These are phyloP conservation scores for Moesziomyces antarcticus DNA, from an alignment of 1,284 basidiomycete species.

Conservation along the genomic window DNA sequence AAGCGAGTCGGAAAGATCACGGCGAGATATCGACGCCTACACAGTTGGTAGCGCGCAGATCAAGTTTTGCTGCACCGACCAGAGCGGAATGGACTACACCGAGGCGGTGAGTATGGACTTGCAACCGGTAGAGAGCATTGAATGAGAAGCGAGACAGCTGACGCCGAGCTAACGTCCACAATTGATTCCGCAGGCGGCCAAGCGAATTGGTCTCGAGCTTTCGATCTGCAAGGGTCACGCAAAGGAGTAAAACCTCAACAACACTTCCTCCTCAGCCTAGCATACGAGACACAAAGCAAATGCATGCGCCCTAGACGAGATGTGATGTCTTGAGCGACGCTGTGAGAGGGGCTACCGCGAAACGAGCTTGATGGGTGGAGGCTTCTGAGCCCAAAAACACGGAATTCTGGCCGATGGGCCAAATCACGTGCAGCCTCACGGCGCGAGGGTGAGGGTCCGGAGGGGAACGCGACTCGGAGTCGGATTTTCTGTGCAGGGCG, in stretches of 20 bases:
- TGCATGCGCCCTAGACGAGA: no score
- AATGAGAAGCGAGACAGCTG: background rate
- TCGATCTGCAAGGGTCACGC: slow-evolving; percentile 22
- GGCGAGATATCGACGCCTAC: slow-evolving; percentile 33
- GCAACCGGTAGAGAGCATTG: background rate
- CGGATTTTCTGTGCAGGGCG: background rate
- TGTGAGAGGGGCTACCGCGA: background rate
- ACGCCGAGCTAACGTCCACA: no score
- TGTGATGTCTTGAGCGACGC: no score
- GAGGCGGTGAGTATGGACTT: background rate
- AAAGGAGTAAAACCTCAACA: background rate
- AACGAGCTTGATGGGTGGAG: background rate
- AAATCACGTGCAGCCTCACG: slow-evolving; percentile 30
- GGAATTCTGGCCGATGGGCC: background rate
- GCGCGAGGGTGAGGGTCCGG: slow-evolving; percentile 8
- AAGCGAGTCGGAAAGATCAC: background rate
- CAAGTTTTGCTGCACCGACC: slow-evolving; percentile 21
- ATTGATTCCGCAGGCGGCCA: slow-evolving; percentile 8
- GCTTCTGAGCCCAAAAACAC: background rate
- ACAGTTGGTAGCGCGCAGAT: slow-evolving; percentile 26
- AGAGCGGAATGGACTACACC: slow-evolving; percentile 12
- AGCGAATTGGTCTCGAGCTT: slow-evolving; percentile 27
- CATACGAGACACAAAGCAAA: no score
- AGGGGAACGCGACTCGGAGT: background rate
- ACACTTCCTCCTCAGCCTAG: no score